phyloP scores from a whole-genome alignment of 495 filamentous ascomycete genomes.

The Staphylotrichum tortipilum region DNA sequence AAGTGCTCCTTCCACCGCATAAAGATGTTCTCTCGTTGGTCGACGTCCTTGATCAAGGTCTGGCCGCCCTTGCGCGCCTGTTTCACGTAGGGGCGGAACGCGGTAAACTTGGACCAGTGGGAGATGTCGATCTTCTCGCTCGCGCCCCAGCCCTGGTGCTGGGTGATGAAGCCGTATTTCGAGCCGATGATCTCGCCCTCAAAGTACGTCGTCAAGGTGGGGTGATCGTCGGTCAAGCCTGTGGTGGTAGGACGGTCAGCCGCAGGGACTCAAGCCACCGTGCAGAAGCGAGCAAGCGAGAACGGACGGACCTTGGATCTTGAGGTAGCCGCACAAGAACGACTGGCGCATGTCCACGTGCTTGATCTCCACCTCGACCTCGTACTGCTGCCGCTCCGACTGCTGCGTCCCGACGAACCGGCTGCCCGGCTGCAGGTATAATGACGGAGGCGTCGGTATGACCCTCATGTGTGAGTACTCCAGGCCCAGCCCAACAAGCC shows the following conservation, averaged over 20 bases:
- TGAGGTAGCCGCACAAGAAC: slow-evolving; percentile 89
- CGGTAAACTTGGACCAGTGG: slow-evolving; percentile 86
- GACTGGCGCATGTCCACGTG: slow-evolving; percentile 93
- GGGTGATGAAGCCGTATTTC: slow-evolving; percentile 87
- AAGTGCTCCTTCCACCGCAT: slow-evolving; percentile 99
- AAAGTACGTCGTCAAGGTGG: slow-evolving; percentile 94
- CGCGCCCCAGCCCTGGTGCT: slow-evolving; percentile 84
- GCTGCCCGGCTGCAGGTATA: slow-evolving; percentile 79
- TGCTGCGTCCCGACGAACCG: slow-evolving; percentile 85
- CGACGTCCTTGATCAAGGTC: slow-evolving; percentile 54
- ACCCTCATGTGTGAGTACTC: slow-evolving; percentile 60
- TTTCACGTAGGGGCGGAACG: slow-evolving; percentile 73
- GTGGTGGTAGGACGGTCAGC: background rate
- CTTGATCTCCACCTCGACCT: slow-evolving; percentile 95
- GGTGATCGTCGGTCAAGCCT: slow-evolving; percentile 94
- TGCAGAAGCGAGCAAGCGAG: slow-evolving; percentile 18
- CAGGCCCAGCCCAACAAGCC: slow-evolving; percentile 41
- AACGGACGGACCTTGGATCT: slow-evolving; percentile 97
- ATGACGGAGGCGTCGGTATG: slow-evolving; percentile 59
- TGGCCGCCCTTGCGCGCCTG: slow-evolving; percentile 53
- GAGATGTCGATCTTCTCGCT: slow-evolving; percentile 85
- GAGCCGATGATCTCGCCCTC: slow-evolving; percentile 96
- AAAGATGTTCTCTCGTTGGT: slow-evolving; percentile 83
- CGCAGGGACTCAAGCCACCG: background rate
- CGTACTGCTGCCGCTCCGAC: slow-evolving; percentile 83